A percentile compares a stretch with the other conserved stretches of the same genome.
Evolutionary conservation across 257 asterid species (phyloP).

Genomic region (Anisodus acutangulus): DNA sequence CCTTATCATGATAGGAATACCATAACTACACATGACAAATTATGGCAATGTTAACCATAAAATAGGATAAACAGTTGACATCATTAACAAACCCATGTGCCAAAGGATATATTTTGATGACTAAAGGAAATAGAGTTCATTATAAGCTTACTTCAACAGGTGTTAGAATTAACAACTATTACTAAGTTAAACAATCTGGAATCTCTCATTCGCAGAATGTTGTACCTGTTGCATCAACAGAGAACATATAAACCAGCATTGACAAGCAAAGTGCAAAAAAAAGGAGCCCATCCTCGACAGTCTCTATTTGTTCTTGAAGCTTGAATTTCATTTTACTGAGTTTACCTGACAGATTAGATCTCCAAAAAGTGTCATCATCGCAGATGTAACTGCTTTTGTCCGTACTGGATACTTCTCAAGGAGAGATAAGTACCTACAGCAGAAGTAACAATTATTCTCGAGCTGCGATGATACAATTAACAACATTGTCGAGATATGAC

Average conservation of each 20-base stretch:
- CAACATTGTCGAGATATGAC: not conserved
- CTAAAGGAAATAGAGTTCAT: constrained; percentile 18
- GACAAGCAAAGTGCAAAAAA: not conserved
- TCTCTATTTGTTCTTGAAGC: constrained; percentile 11
- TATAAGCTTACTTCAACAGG: constrained; percentile 12
- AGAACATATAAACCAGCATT: not conserved
- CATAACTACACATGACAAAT: not conserved
- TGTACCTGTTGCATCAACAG: not conserved
- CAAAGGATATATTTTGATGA: not conserved
- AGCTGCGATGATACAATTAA: not conserved
- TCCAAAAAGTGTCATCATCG: constrained; percentile 72
- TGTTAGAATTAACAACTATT: not conserved
- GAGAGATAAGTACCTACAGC: constrained; percentile 81
- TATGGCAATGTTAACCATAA: not conserved
- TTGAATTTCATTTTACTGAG: constrained; percentile 30
- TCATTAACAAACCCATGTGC: not conserved
- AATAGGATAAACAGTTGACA: not conserved
- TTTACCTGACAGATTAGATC: constrained; percentile 90
- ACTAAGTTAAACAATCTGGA: not conserved
- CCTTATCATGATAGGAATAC: not conserved
- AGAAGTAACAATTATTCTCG: constrained; percentile 29
- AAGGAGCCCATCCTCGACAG: not conserved
- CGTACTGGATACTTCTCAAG: constrained; percentile 81
- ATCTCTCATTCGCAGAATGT: not conserved
- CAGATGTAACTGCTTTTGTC: constrained; percentile 86